A percentile compares a stretch with the other conserved stretches of the same genome.
phyloP scores from a whole-genome alignment of 2,329 filamentous ascomycete species.

The Thielaviopsis populi region DNA sequence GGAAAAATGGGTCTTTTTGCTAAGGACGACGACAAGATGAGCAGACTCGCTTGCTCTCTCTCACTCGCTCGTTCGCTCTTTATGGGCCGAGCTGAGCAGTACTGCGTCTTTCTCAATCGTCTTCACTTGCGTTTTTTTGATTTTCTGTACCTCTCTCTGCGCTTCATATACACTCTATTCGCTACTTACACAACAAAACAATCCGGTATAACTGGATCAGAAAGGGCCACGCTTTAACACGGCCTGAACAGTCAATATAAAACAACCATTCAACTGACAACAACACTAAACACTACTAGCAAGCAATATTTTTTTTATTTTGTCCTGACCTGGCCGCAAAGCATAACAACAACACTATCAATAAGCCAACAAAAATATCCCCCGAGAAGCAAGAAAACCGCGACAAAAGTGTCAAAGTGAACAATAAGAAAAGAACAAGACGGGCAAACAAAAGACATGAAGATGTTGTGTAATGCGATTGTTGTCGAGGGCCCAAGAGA shows the following conservation, averaged over 20 bases:
- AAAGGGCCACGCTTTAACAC: constrained; percentile 17
- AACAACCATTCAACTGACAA: constrained; percentile 17
- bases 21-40: background rate
- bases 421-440: constrained; percentile 4
- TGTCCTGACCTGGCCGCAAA: background rate
- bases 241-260: constrained; percentile 14
- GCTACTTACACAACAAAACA: constrained; percentile 9
- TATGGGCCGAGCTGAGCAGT: background rate
- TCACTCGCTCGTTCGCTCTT: too few relatives aligned
- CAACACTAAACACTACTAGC: background rate
- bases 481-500: too few relatives aligned
- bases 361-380: background rate
- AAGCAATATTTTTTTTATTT: background rate
- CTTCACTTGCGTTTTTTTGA: background rate
- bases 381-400: constrained; percentile 1
- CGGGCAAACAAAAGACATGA: background rate
- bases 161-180: background rate
- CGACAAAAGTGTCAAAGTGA: background rate
- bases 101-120: background rate
- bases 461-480: background rate
- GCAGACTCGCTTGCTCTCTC: too few relatives aligned
- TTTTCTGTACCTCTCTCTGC: constrained; percentile 4
- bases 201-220: constrained; percentile 14
- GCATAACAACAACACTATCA: too few relatives aligned
- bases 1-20: background rate